A percentile compares a stretch with the other conserved stretches of the same genome.
These are phyloP conservation scores for Geoglossum glabrum DNA, from an alignment of 495 filamentous ascomycete species.

Conservation along the genomic window DNA sequence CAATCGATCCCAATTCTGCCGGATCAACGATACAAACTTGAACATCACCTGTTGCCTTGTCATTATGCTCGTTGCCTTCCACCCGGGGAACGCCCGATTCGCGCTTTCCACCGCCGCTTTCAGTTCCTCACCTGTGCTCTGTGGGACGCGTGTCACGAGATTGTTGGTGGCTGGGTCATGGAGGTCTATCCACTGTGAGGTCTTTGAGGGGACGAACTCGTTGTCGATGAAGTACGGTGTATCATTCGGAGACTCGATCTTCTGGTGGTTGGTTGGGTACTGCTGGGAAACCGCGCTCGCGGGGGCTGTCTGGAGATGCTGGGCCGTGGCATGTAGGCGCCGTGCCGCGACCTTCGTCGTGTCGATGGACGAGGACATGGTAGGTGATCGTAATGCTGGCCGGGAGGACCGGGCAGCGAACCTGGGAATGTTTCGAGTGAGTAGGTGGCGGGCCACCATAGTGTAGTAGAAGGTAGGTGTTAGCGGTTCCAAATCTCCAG, in stretches of 20 bases:
- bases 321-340: neutral
- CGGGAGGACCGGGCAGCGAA: neutral
- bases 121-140: slow-evolving; percentile 81
- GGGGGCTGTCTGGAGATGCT: neutral
- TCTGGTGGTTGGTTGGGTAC: slow-evolving; percentile 69
- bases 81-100: slow-evolving; percentile 72
- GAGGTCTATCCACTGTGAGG: slow-evolving; percentile 74
- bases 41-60: slow-evolving; percentile 92
- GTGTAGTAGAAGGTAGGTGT: neutral
- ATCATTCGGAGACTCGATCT: slow-evolving; percentile 50
- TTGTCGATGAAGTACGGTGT: slow-evolving; percentile 91
- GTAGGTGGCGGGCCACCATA: neutral
- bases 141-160: slow-evolving; percentile 91
- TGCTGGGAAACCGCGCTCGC: slow-evolving; percentile 8
- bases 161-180: slow-evolving; percentile 95
- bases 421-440: neutral
- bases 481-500: neutral
- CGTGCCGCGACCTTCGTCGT: neutral
- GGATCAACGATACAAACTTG: slow-evolving; percentile 75
- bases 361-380: neutral
- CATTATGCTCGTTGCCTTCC: slow-evolving; percentile 69
- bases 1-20: slow-evolving; percentile 86
- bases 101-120: slow-evolving; percentile 73
- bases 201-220: slow-evolving; percentile 54
- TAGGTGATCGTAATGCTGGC: neutral